phyloP scores from a whole-genome alignment of 495 filamentous ascomycete genomes.

The Penicillium soppii region DNA sequence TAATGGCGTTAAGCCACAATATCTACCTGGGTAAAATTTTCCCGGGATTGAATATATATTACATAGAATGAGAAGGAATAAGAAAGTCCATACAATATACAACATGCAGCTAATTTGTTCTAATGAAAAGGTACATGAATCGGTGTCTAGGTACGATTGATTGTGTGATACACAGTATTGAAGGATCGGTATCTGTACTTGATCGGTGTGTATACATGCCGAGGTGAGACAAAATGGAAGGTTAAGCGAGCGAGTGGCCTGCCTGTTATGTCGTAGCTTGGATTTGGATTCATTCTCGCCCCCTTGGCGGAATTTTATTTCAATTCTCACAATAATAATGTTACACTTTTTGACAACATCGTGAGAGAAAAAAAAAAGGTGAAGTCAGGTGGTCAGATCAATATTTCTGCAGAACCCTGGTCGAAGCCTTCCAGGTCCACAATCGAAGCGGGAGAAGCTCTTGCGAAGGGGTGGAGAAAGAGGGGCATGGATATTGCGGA shows the following conservation, averaged over 20 bases:
- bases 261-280: slow-evolving; percentile 21
- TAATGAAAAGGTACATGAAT: background rate
- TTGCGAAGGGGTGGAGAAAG: slow-evolving; percentile 31
- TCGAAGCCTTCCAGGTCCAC: slow-evolving; percentile 44
- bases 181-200: background rate
- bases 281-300: slow-evolving; percentile 5
- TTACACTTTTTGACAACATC: background rate
- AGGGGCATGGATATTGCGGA: slow-evolving; percentile 21
- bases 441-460: slow-evolving; percentile 52
- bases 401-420: slow-evolving; percentile 34
- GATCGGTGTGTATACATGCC: slow-evolving; percentile 1
- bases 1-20: slow-evolving; percentile 18
- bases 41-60: too few species aligned
- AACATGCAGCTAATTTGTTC: background rate
- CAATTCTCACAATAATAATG: background rate
- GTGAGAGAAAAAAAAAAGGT: background rate
- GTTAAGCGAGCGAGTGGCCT: slow-evolving; percentile 22
- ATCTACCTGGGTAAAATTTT: too few species aligned
- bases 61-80: background rate
- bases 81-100: background rate
- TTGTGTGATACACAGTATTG: background rate
- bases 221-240: slow-evolving; percentile 23
- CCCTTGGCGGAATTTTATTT: slow-evolving; percentile 4
- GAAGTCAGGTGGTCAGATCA: slow-evolving; percentile 27
- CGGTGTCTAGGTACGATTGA: background rate